Conservation (phyloP, 352 stramenopile genomes). For the Globisporangium splendens region DNA sequence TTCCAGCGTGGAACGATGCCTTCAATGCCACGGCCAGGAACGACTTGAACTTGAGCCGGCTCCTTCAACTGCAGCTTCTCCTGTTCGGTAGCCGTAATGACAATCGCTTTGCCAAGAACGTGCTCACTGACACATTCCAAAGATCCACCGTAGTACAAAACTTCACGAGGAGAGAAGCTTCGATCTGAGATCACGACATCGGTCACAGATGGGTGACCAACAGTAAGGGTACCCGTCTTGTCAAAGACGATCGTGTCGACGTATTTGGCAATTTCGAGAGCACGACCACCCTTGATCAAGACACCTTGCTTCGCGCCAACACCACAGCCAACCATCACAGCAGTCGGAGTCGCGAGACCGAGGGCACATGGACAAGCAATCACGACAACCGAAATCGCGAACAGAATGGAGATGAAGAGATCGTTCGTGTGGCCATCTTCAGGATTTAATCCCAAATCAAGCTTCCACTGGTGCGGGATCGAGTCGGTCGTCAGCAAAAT, state of each 20-base stretch:
- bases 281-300: constrained; percentile 83
- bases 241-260: constrained; percentile 91
- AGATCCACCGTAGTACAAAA: constrained; percentile 78
- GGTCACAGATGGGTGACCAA: constrained; percentile 73
- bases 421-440: constrained; percentile 60
- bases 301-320: constrained; percentile 87
- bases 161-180: constrained; percentile 54
- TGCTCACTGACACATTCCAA: constrained; percentile 86
- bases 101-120: constrained; percentile 81
- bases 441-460: constrained; percentile 42
- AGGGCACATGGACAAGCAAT: constrained; percentile 86
- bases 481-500: constrained; percentile 40
- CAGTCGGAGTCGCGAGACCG: constrained; percentile 78
- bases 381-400: constrained; percentile 86
- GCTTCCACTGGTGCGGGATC: constrained; percentile 50
- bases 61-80: constrained; percentile 75
- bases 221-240: constrained; percentile 92
- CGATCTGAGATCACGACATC: constrained; percentile 73
- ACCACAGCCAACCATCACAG: constrained; percentile 86
- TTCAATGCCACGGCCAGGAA: constrained; percentile 78
- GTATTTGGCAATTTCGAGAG: constrained; percentile 78
- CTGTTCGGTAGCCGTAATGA: constrained; percentile 66
- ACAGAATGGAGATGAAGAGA: constrained; percentile 71
- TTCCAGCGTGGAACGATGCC: constrained; percentile 44
- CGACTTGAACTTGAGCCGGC: constrained; percentile 65